A percentile compares a stretch with the other conserved stretches of the same genome.
phyloP scores from a whole-genome alignment of 352 stramenopile genomes.

The Pythium aquatile region DNA sequence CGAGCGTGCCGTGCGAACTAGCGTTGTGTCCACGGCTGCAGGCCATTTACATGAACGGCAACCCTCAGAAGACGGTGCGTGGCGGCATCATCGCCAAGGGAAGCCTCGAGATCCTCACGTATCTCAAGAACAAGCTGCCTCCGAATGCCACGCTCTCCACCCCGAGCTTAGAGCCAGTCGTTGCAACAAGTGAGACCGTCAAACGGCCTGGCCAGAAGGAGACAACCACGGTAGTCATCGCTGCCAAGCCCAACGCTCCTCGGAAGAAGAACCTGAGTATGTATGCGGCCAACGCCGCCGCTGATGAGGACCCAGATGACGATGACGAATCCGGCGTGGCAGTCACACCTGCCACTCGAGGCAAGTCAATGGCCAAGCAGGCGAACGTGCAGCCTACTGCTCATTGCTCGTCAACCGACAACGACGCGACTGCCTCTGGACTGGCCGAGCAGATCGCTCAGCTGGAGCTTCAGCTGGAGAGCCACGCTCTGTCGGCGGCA shows the following conservation, averaged over 20 bases:
- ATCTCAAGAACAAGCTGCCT: constrained; percentile 82
- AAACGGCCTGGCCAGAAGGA: background rate
- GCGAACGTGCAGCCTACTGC: background rate
- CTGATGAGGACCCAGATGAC: background rate
- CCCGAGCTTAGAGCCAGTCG: background rate
- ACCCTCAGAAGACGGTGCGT: constrained; percentile 80
- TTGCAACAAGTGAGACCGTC: background rate
- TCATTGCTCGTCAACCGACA: background rate
- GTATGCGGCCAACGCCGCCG: constrained; percentile 24
- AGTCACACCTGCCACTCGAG: constrained; percentile 1
- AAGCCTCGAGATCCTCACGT: constrained; percentile 63
- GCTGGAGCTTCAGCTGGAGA: constrained; percentile 66
- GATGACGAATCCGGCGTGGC: constrained; percentile 2
- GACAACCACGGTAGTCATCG: background rate
- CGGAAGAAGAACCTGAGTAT: constrained; percentile 25
- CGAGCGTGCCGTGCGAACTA: constrained; percentile 56
- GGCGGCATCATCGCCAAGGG: constrained; percentile 73
- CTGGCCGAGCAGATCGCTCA: constrained; percentile 40
- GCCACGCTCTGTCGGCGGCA: constrained; percentile 50
- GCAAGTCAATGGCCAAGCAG: background rate
- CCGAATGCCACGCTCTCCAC: constrained; percentile 31
- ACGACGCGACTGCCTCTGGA: constrained; percentile 3
- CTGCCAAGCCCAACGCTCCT: background rate
- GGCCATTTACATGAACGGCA: constrained; percentile 82
- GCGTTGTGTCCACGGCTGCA: constrained; percentile 61